These are phyloP conservation scores for Hawksworthiomyces lignivorus DNA, from an alignment of 2,329 filamentous ascomycete genomes.

Conservation along the genomic window DNA sequence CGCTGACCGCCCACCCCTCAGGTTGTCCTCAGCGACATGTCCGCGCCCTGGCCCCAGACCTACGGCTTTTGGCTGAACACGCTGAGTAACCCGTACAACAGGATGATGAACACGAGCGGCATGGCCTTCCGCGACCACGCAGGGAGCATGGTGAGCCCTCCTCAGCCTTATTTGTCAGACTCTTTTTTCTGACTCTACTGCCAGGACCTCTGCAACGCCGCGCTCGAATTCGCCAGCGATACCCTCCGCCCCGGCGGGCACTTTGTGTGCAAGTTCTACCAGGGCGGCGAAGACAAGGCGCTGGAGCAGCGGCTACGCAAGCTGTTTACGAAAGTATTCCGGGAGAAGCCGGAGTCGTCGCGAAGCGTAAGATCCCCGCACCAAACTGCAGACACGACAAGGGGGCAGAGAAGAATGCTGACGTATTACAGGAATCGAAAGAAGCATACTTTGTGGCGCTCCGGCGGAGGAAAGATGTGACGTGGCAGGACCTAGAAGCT, in stretches of 20 bases:
- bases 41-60: constrained; percentile 83
- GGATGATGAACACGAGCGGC: constrained; percentile 99
- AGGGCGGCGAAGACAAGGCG: constrained; percentile 75
- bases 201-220: constrained; percentile 77
- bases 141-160: constrained; percentile 76
- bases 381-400: too few relatives aligned
- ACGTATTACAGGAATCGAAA: constrained; percentile 80
- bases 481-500: constrained; percentile 16
- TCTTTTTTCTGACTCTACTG: background rate
- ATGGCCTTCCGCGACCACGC: constrained; percentile 79
- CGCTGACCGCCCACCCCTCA: constrained; percentile 18
- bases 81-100: constrained; percentile 90
- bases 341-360: constrained; percentile 89
- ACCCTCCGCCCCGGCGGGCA: constrained; percentile 76
- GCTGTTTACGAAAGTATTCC: constrained; percentile 71
- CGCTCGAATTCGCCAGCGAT: constrained; percentile 76
- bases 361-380: constrained; percentile 56
- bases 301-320: constrained; percentile 67
- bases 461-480: constrained; percentile 48
- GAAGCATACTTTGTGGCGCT: constrained; percentile 84
- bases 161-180: background rate
- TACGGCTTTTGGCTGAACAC: constrained; percentile 74
- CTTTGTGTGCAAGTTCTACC: constrained; percentile 97
- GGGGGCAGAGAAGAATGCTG: too few relatives aligned
- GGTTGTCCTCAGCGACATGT: constrained; percentile 98